Evolutionary conservation across 2,329 filamentous ascomycete species (phyloP).

Genomic region (Alternaria triticimaculans): DNA sequence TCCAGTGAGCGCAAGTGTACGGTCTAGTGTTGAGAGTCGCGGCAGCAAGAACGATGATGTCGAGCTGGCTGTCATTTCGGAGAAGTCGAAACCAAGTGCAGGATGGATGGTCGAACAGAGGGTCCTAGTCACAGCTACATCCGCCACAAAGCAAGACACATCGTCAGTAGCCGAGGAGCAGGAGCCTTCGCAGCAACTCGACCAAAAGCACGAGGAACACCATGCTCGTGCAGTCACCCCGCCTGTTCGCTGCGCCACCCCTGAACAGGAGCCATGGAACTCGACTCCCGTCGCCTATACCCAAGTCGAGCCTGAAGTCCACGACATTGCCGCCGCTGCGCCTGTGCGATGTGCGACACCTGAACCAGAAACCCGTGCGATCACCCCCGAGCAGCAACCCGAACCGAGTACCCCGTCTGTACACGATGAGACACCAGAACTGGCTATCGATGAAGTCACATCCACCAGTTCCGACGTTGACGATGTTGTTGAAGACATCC

Average conservation of each 20-base stretch:
- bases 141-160: background rate
- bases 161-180: background rate
- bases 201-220: background rate
- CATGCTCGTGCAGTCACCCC: background rate
- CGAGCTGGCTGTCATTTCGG: slow-evolving; percentile 2
- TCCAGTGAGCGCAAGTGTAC: background rate
- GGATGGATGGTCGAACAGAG: slow-evolving; percentile 13
- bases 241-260: slow-evolving; percentile 11
- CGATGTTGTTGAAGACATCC: background rate
- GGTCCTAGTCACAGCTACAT: slow-evolving; percentile 11
- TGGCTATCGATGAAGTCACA: background rate
- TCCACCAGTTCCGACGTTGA: background rate
- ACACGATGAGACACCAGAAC: background rate
- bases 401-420: background rate
- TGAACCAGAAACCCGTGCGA: background rate
- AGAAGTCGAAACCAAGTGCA: slow-evolving; percentile 10
- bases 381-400: background rate
- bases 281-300: background rate
- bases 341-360: background rate
- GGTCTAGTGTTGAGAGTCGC: background rate
- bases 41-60: background rate
- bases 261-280: slow-evolving; percentile 15
- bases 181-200: background rate
- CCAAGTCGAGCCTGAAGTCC: background rate
- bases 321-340: background rate